Conservation (phyloP, 495 filamentous ascomycete genomes). For the Neurospora sp. region DNA sequence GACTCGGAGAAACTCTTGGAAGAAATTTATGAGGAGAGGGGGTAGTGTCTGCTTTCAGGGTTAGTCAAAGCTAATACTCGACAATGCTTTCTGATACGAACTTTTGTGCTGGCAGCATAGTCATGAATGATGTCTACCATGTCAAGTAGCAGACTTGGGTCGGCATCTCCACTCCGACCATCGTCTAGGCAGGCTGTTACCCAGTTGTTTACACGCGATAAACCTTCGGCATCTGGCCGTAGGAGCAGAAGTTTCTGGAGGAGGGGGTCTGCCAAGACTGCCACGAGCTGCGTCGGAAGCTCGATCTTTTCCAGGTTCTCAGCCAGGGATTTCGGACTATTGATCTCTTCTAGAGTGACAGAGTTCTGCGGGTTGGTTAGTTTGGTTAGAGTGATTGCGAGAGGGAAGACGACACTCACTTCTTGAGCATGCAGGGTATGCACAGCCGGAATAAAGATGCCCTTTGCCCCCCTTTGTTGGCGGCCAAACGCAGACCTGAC, state of each 20-base stretch:
- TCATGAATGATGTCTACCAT: conserved; percentile 47
- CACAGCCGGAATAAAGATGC: conserved; percentile 52
- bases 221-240: conserved; percentile 46
- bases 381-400: conserved; percentile 4
- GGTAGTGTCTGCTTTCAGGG: conserved; percentile 45
- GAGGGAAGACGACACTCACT: conserved; percentile 27
- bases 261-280: conserved; percentile 63
- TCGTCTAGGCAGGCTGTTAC: conserved; percentile 51
- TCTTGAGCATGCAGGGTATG: conserved; percentile 65
- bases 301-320: conserved; percentile 70
- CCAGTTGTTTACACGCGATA: conserved; percentile 56
- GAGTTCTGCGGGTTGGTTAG: conserved; percentile 34
- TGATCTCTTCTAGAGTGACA: conserved; percentile 70
- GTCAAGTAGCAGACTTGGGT: conserved; percentile 39
- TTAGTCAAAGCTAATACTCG: not conserved
- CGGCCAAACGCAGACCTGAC: conserved; percentile 39
- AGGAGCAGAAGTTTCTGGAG: conserved; percentile 67
- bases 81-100: conserved; percentile 19
- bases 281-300: conserved; percentile 70
- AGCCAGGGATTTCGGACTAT: conserved; percentile 61
- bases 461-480: conserved; percentile 31
- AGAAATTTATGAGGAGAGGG: conserved; percentile 49
- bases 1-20: conserved; percentile 47
- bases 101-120: conserved; percentile 57
- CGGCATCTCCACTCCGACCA: conserved; percentile 42